A percentile compares a stretch with the other conserved stretches of the same genome.
Conservation (phyloP, 2,329 filamentous ascomycete genomes). For the Exserohilum turcica region DNA sequence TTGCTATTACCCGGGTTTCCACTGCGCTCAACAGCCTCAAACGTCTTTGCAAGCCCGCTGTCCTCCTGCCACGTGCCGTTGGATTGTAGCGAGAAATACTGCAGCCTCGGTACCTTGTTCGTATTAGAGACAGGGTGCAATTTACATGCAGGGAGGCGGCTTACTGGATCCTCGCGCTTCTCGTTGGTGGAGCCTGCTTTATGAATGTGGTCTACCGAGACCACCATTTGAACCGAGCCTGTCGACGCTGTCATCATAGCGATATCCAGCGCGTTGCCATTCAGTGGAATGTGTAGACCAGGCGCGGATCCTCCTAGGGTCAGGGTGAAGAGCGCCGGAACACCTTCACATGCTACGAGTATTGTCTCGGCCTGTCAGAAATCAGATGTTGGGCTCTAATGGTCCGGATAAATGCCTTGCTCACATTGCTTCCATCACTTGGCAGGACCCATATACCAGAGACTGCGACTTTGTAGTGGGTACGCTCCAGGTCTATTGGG, state of each 20-base stretch:
- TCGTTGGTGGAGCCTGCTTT: conserved; percentile 56
- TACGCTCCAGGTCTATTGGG: conserved; percentile 12
- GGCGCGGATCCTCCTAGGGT: conserved; percentile 54
- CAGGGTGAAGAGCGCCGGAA: conserved; percentile 70
- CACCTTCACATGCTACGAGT: conserved; percentile 51
- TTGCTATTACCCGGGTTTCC: conserved; percentile 24
- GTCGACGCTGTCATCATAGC: conserved; percentile 31
- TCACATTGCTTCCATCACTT: conserved; percentile 34
- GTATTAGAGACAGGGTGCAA: conserved; percentile 16
- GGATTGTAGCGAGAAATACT: conserved; percentile 29
- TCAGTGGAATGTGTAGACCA: conserved; percentile 54
- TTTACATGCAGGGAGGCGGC: conserved; percentile 5
- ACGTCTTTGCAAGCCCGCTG: conserved; percentile 10
- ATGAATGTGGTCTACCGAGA: conserved; percentile 62
- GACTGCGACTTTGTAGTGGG: conserved; percentile 51
- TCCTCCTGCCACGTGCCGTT: conserved; percentile 35
- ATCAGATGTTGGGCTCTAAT: not conserved
- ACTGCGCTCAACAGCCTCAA: conserved; percentile 26
- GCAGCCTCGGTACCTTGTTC: conserved; percentile 29
- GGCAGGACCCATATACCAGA: conserved; percentile 57
- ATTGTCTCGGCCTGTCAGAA: conserved; percentile 37
- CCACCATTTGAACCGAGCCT: conserved; percentile 36
- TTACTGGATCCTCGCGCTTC: conserved; percentile 40
- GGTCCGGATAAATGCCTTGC: conserved; percentile 48
- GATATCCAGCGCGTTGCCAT: conserved; percentile 70